A percentile compares a stretch with the other conserved stretches of the same genome.
Evolutionary conservation across 192 early-diverging fungal genomes (phyloP).

Genomic region (Rhizophagus prolifer): DNA sequence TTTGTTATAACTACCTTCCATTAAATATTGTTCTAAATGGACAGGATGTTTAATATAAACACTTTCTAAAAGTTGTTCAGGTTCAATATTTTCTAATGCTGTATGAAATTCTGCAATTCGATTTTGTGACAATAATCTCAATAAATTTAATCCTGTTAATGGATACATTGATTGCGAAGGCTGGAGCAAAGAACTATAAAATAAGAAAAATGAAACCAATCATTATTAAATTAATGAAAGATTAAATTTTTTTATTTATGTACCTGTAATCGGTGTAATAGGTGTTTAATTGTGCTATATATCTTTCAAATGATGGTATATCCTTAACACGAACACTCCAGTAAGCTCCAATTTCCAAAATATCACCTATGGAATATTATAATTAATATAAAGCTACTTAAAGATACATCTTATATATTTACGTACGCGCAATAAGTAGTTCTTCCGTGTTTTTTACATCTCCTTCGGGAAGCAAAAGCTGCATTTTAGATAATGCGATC

Average conservation of each 20-base stretch:
- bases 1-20: conserved; percentile 97
- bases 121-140: conserved; percentile 92
- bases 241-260: not conserved
- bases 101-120: conserved; percentile 98
- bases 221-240: not conserved
- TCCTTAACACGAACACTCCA: conserved; percentile 84
- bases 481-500: conserved; percentile 53
- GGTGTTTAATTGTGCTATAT: conserved; percentile 86
- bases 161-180: conserved; percentile 84
- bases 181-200: conserved; percentile 48
- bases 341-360: conserved; percentile 88
- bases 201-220: not conserved
- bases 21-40: conserved; percentile 92
- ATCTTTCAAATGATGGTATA: conserved; percentile 93
- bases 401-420: not conserved
- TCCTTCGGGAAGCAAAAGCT: conserved; percentile 46
- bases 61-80: conserved; percentile 75
- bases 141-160: conserved; percentile 88
- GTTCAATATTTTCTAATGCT: conserved; percentile 88
- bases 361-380: conserved; percentile 58
- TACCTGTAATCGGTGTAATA: conserved; percentile 85
- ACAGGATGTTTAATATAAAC: conserved; percentile 89
- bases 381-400: not conserved
- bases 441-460: conserved; percentile 40
- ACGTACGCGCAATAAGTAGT: conserved; percentile 58